Evolutionary conservation across 805 yeast species (phyloP).

Genomic region (Pichia sporocuriosa): DNA sequence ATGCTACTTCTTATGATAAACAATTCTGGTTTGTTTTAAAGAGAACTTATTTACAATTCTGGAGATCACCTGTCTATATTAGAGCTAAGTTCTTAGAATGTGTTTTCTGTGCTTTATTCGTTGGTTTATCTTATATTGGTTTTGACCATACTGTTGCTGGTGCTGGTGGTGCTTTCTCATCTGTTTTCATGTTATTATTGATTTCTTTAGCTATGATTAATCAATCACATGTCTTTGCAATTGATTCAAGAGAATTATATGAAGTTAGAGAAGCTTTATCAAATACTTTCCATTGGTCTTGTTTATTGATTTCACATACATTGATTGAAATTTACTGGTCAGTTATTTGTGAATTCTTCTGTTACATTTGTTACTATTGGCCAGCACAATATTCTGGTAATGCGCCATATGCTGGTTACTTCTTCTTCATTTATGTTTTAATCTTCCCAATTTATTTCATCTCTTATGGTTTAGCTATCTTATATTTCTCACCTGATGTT

Average conservation of each 20-base stretch:
- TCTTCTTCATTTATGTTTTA: constrained; percentile 28
- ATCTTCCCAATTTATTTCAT: constrained; percentile 42
- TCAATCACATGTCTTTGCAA: constrained; percentile 57
- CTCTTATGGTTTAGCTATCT: constrained; percentile 47
- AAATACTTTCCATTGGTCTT: constrained; percentile 67
- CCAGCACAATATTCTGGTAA: constrained; percentile 32
- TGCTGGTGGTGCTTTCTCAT: constrained; percentile 48
- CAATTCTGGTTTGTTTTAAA: constrained; percentile 32
- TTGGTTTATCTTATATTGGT: constrained; percentile 55
- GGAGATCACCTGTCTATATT: constrained; percentile 47
- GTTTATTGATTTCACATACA: constrained; percentile 46
- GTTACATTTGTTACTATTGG: constrained; percentile 34
- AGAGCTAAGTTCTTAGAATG: constrained; percentile 43
- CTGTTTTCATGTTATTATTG: constrained; percentile 50
- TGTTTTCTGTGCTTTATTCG: constrained; percentile 39
- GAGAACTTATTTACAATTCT: constrained; percentile 37
- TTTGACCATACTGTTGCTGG: constrained; percentile 47
- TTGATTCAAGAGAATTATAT: constrained; percentile 50
- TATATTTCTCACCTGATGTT: constrained; percentile 57
- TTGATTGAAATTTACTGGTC: constrained; percentile 60
- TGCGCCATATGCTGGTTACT: constrained; percentile 42
- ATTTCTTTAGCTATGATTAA: constrained; percentile 56
- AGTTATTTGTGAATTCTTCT: constrained; percentile 40
- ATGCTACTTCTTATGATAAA: constrained; percentile 41
- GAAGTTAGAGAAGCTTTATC: constrained; percentile 67